These are phyloP conservation scores for Beauveria bassiana DNA, from an alignment of 2,329 filamentous ascomycete species.

Conservation along the genomic window DNA sequence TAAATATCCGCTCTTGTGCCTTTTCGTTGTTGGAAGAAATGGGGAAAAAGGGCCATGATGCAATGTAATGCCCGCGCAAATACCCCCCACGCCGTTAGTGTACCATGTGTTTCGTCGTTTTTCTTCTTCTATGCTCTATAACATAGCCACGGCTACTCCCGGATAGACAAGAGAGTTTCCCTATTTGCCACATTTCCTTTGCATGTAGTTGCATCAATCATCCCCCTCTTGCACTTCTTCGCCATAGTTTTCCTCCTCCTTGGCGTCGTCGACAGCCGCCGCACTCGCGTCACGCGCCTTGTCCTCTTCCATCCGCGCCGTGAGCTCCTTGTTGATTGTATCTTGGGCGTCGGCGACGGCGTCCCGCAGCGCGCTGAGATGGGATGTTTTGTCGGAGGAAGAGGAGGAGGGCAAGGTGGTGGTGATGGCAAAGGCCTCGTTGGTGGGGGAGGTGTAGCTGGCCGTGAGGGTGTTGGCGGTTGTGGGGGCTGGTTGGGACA, in stretches of 20 bases:
- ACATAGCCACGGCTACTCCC: not conserved
- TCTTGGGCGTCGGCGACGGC: constrained; percentile 54
- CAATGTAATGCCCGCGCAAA: constrained; percentile 9
- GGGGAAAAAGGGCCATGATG: not conserved
- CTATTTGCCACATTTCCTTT: not conserved
- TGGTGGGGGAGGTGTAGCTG: constrained; percentile 46
- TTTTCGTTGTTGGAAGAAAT: not conserved
- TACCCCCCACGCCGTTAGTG: constrained; percentile 6
- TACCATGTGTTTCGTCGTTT: not conserved
- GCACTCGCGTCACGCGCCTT: constrained; percentile 40
- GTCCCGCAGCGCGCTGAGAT: constrained; percentile 50
- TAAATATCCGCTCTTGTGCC: constrained; percentile 13
- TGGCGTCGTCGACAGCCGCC: constrained; percentile 39
- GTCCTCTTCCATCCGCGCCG: constrained; percentile 66
- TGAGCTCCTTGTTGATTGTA: constrained; percentile 63
- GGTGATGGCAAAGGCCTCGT: constrained; percentile 37
- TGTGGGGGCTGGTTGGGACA: constrained; percentile 12
- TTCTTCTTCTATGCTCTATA: not conserved
- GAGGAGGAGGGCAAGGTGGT: constrained; percentile 27
- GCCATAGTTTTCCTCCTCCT: constrained; percentile 73
- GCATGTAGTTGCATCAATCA: constrained; percentile 18
- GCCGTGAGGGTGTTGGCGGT: constrained; percentile 31
- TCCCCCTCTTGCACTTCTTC: constrained; percentile 71
- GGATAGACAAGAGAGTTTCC: too few relatives aligned
- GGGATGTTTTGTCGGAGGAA: constrained; percentile 45